Evolutionary conservation across 2,329 filamentous ascomycete species (phyloP), one percentile per base, ranked within the genome.

Genomic region (Moelleriella libera): DNA sequence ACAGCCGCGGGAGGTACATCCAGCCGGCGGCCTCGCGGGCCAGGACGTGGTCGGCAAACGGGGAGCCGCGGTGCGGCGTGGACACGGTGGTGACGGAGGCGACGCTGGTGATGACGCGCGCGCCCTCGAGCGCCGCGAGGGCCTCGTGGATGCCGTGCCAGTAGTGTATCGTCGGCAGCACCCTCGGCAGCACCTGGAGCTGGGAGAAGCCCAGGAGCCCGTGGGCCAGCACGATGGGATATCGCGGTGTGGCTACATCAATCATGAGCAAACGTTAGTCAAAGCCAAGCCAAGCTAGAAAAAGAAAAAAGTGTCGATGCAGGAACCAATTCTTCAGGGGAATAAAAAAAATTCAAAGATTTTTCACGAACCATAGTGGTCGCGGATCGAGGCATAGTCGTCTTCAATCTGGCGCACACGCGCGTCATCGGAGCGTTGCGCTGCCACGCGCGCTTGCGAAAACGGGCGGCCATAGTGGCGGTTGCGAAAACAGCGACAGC

Each of bases 191-290:
- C 12, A 80, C 57, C 37, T 63, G 66, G 28, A 83, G 65, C 57
- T 80, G 72, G 39, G 75, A 69, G 58, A 82, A 83, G 55, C 80
- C 80, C 46, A 83, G 65, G 45, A 83, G 68, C 48, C 80, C 80
- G 56, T 83, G 80, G 46, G 79, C 78, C 34, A 83, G 73, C 47
- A 83, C 77, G 47, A 83, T 74, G 43, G 79, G 77, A 53, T 81
- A 57, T 54, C 74, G 75, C 2, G 79, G 78, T 4, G 74, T 72
- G 41, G 68, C 73, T 77, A 49, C 48, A 48, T 40, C n/a, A n/a
- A n/a, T n/a, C n/a, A n/a, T n/a, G n/a, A n/a, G n/a, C n/a, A n/a
- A n/a, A n/a, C n/a, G n/a, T n/a, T n/a, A n/a, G n/a, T n/a, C n/a
- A n/a, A n/a, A n/a, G n/a, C n/a, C n/a, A n/a, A n/a, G n/a, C n/a